Conservation (phyloP, 2,329 filamentous ascomycete species). For the Grosmannia serpens region DNA sequence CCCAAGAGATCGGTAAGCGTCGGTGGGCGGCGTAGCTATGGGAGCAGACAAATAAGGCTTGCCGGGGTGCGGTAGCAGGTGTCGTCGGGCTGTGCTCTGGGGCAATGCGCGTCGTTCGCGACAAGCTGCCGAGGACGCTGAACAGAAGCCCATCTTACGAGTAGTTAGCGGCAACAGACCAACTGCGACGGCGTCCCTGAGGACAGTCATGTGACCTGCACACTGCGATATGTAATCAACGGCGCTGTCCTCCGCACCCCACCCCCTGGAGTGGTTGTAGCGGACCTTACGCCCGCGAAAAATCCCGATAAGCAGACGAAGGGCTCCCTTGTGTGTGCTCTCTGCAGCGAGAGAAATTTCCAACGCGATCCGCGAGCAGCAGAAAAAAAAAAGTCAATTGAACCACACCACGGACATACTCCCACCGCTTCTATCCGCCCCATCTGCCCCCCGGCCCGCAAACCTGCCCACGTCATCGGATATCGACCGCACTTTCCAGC, state of each 20-base stretch:
- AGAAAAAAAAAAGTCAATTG: constrained; percentile 9
- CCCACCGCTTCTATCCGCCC: neutral
- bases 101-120: constrained; percentile 8
- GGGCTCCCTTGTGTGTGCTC: neutral
- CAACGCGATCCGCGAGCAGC: constrained; percentile 8
- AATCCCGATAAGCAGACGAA: neutral
- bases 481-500: neutral
- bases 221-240: too few relatives aligned
- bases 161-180: neutral
- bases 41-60: neutral
- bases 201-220: too few relatives aligned
- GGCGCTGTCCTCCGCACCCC: too few relatives aligned
- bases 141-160: neutral
- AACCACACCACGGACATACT: neutral
- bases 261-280: neutral
- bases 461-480: neutral
- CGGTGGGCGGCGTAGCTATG: neutral
- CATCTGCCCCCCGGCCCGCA: neutral
- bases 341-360: constrained; percentile 11
- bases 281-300: neutral
- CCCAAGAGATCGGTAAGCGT: neutral
- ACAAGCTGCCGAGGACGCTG: constrained; percentile 2
- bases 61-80: neutral
- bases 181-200: too few relatives aligned
- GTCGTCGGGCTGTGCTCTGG: constrained; percentile 2